phyloP scores from a whole-genome alignment of 2,329 filamentous ascomycete species.

The Podosphaera leucotricha region DNA sequence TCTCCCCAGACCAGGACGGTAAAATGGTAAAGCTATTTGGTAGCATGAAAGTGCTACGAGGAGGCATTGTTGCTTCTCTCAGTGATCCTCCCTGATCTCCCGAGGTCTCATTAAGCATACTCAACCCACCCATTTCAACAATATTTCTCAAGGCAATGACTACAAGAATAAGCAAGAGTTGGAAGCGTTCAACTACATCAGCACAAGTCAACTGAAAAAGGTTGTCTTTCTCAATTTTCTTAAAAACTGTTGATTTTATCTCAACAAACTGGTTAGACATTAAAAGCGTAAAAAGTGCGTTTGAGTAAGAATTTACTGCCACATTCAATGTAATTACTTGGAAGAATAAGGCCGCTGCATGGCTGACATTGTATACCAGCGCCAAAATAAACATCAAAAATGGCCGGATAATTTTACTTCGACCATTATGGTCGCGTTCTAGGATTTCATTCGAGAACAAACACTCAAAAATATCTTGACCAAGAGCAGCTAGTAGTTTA shows the following conservation, averaged over 20 bases:
- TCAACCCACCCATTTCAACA: conserved; percentile 78
- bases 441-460: conserved; percentile 84
- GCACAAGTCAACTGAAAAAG: conserved; percentile 90
- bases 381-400: conserved; percentile 80
- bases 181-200: conserved; percentile 89
- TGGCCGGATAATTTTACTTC: conserved; percentile 73
- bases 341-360: conserved; percentile 78
- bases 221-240: conserved; percentile 96
- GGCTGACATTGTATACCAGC: conserved; percentile 65
- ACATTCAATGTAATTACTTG: conserved; percentile 97
- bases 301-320: conserved; percentile 95
- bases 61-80: conserved; percentile 30
- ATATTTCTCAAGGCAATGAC: conserved; percentile 94
- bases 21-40: conserved; percentile 80
- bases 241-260: conserved; percentile 96
- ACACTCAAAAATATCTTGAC: conserved; percentile 90
- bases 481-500: conserved; percentile 68
- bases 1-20: conserved; percentile 68
- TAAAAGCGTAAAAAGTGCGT: conserved; percentile 73
- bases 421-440: conserved; percentile 64
- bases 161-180: conserved; percentile 89
- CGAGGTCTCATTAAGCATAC: conserved; percentile 20
- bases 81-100: conserved; percentile 19
- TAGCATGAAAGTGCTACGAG: conserved; percentile 50
- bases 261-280: conserved; percentile 98